Base-by-base conservation (phyloP, 1,139 yeast species). In the Meyerozyma guilliermondii region DNA sequence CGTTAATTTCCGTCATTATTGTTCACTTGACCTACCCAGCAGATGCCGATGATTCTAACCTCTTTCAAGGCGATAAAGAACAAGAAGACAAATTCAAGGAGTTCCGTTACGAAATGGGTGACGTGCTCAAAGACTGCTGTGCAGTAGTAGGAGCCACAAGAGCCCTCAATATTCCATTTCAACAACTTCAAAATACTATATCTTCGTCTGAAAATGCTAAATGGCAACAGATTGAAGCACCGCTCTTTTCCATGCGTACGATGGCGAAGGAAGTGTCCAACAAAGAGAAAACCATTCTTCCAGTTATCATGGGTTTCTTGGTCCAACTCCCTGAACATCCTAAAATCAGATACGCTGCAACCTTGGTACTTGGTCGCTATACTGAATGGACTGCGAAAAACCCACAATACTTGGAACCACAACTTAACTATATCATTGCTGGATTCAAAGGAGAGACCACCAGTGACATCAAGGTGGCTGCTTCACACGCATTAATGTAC, bases 31-130 rank as follows among this genome's bases (percentile, higher is more conserved):
- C 81, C 43, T 91, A 91, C 60, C 98, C 98, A 7, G 61, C 68
- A 13, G 72, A 67, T 3, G 63, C 60, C 2, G 63, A 67, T 42
- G 68, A 66, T 39, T 46, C 52, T 26, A 58, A 65, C 43, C 59
- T 78, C 35, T 82, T 83, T 50, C 71, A 68, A 37, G 83, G 82
- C 30, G 83, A 81, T 54, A 75, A 74, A 48, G 97, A 89, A 60
- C 87, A 81, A 45, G 96, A 89, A 59, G 99, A 92, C 57, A 87
- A 87, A 60, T 94, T 94, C 61, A 83, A 87, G 55, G 95, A 88
- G 43, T 92, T 91, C 63, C 75, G 99, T 55, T 94, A 92, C 63
- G 96, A 89, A 48, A 87, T 92, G 87, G 98, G 98, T 26, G 98
- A 92, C 60, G 96, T 92, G 10, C 69, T 94, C 49, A 94, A 92